Evolutionary conservation across 768 basidiomycete genomes (phyloP).

Genomic region (Mycena maculata): DNA sequence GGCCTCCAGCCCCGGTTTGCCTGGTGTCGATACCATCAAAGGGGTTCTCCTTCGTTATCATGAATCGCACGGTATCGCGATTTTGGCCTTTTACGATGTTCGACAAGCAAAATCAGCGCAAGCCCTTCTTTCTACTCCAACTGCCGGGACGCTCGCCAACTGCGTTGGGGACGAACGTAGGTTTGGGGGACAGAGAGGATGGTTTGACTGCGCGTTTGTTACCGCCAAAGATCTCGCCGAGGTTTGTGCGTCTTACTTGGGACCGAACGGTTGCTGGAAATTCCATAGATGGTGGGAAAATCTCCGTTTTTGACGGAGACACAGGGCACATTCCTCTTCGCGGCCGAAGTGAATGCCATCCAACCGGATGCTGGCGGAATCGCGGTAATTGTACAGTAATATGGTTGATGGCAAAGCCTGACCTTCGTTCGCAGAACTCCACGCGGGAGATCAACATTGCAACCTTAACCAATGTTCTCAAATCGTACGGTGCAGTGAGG

Average conservation of each 20-base stretch:
- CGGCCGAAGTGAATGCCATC: constrained; percentile 44
- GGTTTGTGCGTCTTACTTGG: constrained; percentile 45
- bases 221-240: constrained; percentile 57
- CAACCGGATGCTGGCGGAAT: neutral
- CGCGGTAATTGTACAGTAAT: constrained; percentile 9
- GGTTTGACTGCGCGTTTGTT: constrained; percentile 58
- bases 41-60: constrained; percentile 67
- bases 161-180: constrained; percentile 45
- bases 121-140: constrained; percentile 49
- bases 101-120: constrained; percentile 64
- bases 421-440: neutral
- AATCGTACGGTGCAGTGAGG: constrained; percentile 28
- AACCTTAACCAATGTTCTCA: constrained; percentile 23
- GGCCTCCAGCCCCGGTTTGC: constrained; percentile 1
- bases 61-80: constrained; percentile 61
- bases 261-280: constrained; percentile 22
- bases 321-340: constrained; percentile 64
- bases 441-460: constrained; percentile 21
- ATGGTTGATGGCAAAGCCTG: neutral
- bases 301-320: constrained; percentile 63
- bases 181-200: constrained; percentile 38
- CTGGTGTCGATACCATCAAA: constrained; percentile 52
- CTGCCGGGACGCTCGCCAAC: constrained; percentile 41
- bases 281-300: constrained; percentile 62
- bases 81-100: constrained; percentile 71